These are phyloP conservation scores for Strobilomyces dryophilus DNA, from an alignment of 768 basidiomycete genomes.

Conservation along the genomic window DNA sequence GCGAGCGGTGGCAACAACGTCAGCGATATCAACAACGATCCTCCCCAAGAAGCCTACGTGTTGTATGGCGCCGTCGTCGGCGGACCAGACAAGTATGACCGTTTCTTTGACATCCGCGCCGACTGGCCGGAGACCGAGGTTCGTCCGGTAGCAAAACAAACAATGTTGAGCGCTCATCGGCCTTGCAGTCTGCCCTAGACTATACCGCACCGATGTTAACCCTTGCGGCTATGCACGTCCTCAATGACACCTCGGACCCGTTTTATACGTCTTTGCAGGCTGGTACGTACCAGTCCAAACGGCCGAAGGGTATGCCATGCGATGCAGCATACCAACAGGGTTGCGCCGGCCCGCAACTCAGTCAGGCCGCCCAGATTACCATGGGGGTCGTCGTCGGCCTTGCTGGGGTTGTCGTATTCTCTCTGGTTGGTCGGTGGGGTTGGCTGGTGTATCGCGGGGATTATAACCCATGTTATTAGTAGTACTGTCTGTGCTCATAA, in stretches of 20 bases:
- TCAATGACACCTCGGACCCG: slow-evolving; percentile 66
- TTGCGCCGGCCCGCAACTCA: slow-evolving; percentile 51
- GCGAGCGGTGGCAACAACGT: slow-evolving; percentile 81
- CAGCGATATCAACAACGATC: slow-evolving; percentile 63
- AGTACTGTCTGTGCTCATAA: background rate
- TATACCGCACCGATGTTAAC: slow-evolving; percentile 91
- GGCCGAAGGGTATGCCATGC: slow-evolving; percentile 71
- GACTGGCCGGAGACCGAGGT: slow-evolving; percentile 92
- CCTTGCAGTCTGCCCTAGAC: slow-evolving; percentile 66
- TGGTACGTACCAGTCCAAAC: slow-evolving; percentile 59
- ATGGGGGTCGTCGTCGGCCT: slow-evolving; percentile 64
- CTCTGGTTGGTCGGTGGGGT: slow-evolving; percentile 35
- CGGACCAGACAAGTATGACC: slow-evolving; percentile 73
- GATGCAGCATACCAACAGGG: slow-evolving; percentile 62
- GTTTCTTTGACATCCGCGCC: slow-evolving; percentile 79
- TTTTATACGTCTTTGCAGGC: slow-evolving; percentile 70
- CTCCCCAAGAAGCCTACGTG: slow-evolving; percentile 66
- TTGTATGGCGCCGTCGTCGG: slow-evolving; percentile 88
- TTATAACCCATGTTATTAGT: slow-evolving; percentile 23
- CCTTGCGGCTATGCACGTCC: slow-evolving; percentile 72
- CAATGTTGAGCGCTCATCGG: slow-evolving; percentile 9
- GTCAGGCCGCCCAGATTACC: slow-evolving; percentile 59
- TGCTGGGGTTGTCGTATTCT: slow-evolving; percentile 56
- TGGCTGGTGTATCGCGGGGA: slow-evolving; percentile 27
- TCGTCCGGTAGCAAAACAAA: slow-evolving; percentile 4